Evolutionary conservation across 441 rosid genomes (phyloP).

Genomic region (Populus trichocarpa): DNA sequence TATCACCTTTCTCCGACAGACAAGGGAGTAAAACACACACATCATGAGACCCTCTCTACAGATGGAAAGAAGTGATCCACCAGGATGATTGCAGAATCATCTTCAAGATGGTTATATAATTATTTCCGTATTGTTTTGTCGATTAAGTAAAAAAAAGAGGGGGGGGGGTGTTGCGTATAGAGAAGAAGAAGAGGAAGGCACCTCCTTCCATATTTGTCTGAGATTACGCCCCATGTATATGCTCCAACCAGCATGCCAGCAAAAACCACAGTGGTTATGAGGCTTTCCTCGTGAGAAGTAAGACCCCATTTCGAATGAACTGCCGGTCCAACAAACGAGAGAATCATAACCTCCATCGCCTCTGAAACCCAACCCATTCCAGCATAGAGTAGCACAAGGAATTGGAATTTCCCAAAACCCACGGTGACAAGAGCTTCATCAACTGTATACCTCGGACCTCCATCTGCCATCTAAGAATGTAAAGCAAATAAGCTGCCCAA

Average conservation of each 20-base stretch:
- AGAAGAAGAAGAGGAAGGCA: constrained; percentile 7
- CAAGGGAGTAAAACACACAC: no score
- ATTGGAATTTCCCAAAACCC: constrained; percentile 90
- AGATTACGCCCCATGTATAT: constrained; percentile 82
- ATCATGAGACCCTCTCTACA: no score
- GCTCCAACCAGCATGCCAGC: constrained; percentile 92
- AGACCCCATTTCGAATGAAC: constrained; percentile 71
- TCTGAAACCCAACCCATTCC: constrained; percentile 94
- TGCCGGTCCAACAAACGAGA: constrained; percentile 86
- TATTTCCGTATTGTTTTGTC: no score
- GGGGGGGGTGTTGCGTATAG: no score
- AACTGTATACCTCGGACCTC: constrained; percentile 46
- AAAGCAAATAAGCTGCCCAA: neutral
- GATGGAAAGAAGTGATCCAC: no score
- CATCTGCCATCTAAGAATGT: constrained; percentile 51
- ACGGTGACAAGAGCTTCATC: constrained; percentile 76
- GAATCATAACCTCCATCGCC: constrained; percentile 99
- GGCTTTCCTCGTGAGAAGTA: constrained; percentile 67
- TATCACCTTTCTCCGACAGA: neutral
- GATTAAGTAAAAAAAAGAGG: no score
- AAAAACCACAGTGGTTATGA: constrained; percentile 74
- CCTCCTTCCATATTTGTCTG: constrained; percentile 91
- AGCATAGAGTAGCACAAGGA: constrained; percentile 68
- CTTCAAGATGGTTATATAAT: neutral
- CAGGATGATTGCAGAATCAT: neutral